Evolutionary conservation across 2,329 filamentous ascomycete species (phyloP), one percentile per base, ranked within the genome.

Genomic region (Alternaria sp.): DNA sequence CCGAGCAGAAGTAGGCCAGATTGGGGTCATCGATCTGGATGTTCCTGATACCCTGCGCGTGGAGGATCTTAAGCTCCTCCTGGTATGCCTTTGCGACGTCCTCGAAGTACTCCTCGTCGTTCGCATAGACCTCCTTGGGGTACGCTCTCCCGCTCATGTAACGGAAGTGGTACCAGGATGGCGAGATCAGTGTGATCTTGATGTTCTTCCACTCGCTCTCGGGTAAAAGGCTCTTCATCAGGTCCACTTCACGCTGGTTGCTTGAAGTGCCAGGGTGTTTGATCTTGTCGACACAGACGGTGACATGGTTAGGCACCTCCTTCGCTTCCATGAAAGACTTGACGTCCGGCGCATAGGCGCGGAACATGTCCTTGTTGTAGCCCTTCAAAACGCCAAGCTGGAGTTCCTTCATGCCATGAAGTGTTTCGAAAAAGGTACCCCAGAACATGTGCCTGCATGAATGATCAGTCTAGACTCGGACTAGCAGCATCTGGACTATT

Each of bases 111-210:
- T 84, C 82, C 43, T 83, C 80, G 55, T 84, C 83, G 54, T 77
- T 82, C 12, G 74, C 73, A 63, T 84, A 84, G 7, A 82, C 80
- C 6, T 82, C 82, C 65, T 81, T 78, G 10, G 80, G 76, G 62
- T 82, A 84, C n/a, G 80, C 80, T 58, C 79, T 80, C 28, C 81
- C 81, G 64, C 87, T 84, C 77, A 86, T 84, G 75, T 88, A 88
- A 54, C 89, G 85, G 73, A 90, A 83, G 78, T 93, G 90, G 75
- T 91, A 92, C 86, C 89, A 91, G 76, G 87, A 87, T 2, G 89
- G 88, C 5, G 89, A 87, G 18, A 89, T 87, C 71, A 92, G 81
- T 18, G 89, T 91, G 69, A 92, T 85, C 82, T 92, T 91, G 78
- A 89, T 87, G 67, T 90, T 87, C 67, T 87, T 87, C 72, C 89